phyloP scores from a whole-genome alignment of 176 grass and related monocot species.

The Avena insularis region DNA sequence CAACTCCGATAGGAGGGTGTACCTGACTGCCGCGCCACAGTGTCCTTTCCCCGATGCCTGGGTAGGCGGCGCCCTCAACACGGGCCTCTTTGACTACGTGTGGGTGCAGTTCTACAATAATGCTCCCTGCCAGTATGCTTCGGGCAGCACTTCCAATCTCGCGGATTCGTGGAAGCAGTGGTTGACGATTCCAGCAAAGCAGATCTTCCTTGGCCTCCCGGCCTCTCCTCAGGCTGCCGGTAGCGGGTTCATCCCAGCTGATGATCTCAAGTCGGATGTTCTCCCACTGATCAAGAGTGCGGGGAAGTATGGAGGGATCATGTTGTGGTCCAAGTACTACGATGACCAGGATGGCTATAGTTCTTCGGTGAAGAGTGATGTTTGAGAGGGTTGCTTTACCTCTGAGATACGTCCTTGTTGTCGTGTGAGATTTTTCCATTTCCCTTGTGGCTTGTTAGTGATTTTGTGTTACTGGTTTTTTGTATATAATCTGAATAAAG shows the following conservation, averaged over 20 bases:
- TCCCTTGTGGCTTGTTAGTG: neutral
- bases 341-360: constrained; percentile 65
- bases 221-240: constrained; percentile 57
- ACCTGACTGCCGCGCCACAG: constrained; percentile 57
- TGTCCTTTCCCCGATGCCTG: constrained; percentile 62
- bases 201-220: constrained; percentile 60
- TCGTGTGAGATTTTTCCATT: neutral
- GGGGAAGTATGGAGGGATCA: constrained; percentile 66
- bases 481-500: neutral
- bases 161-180: constrained; percentile 58
- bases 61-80: constrained; percentile 50
- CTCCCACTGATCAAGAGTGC: constrained; percentile 56
- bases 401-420: neutral
- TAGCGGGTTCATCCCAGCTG: constrained; percentile 59
- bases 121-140: constrained; percentile 50
- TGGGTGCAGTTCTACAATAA: constrained; percentile 60
- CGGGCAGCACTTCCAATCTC: constrained; percentile 30
- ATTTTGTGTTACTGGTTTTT: neutral
- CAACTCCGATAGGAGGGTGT: constrained; percentile 45
- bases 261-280: constrained; percentile 54
- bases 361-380: constrained; percentile 55
- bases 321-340: constrained; percentile 77
- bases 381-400: constrained; percentile 24
- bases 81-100: constrained; percentile 53
- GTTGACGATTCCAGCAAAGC: constrained; percentile 32